Base-by-base conservation (phyloP, 208 protist genomes). In the Trypanosoma brucei region DNA sequence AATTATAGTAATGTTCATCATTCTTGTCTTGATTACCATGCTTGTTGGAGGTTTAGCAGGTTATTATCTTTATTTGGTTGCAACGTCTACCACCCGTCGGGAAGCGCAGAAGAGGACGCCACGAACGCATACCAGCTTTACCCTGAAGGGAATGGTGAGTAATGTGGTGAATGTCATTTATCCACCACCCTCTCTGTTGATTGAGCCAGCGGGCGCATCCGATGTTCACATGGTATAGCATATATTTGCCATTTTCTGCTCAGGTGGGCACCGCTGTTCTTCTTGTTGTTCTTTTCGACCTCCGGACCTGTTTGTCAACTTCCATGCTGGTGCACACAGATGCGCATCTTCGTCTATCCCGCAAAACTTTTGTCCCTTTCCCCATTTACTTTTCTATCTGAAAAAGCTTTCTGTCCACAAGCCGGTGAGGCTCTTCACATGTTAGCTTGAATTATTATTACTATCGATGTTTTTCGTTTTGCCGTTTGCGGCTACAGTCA, bases 41-140 rank as follows among this genome's bases (percentile, higher is more conserved):
- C 30, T 92, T 36, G 82, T 92, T 9, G 86, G 82, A 0, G 62
- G 70, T 13, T 68, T 92, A 55, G 53, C 68, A 8, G 38, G 77
- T 35, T 72, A 86, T 50, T 87, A 92, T 58, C 58, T 83, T 1
- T 78, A 75, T 68, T 68, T 92, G 39, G 72, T 70, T 3, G 42
- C 86, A 31, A 86, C 81, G 50, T 84, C 77, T 1, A 75, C 36
- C 65, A 78, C 44, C 50, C 65, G 39, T 42, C 54, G 37, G 57
- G 74, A 79, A 49, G 64, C 74, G 37, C 57, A 72, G 42, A 36
- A 59, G 35, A 50, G 1, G 40, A 7, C 57, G 34, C 33, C 35
- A 3, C 40, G 36, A 11, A 11, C 34, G 0, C 14, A n/a, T 3
- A 3, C 14, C 30, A 38, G 62, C 30, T 48, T 65, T 2, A 35